Evolutionary conservation across 192 early-diverging fungal genomes (phyloP), one percentile per base, ranked within the genome.

Genomic region (Umbelopsis sp.): DNA sequence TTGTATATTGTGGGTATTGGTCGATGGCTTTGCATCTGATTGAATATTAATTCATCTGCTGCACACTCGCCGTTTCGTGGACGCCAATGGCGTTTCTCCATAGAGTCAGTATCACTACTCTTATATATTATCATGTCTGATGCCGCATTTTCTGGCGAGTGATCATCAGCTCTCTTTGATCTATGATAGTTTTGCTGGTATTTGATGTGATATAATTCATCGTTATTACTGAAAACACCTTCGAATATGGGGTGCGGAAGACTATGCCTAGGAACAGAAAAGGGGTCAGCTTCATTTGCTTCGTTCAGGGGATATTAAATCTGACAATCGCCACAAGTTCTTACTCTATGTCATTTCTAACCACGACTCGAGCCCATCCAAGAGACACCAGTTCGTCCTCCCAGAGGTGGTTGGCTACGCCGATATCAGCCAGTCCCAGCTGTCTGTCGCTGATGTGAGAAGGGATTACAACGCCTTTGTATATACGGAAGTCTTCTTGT

Each of bases 121-220:
- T n/a, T 62, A 26, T 62, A 62, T 62, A 62, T 62, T 0, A 62
- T 32, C 56, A 62, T 62, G 12, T 17, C 34, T 7, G 56, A 34
- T 31, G 31, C 9, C 17, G 31, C 56, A 6, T 62, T 31, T 62
- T 12, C 34, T 62, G 56, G 56, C 8, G 43, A 32, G 70, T 86
- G 79, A 72, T 93, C 91, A 9, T 77, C 84, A 0, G 77, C 69
- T 7, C 85, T 77, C 54, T 85, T 86, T 16, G 87, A 86, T 14
- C 74, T 73, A 45, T 79, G 80, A 71, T 89, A 91, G 10, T 84
- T 77, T n/a, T 73, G 51, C 1, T 73, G 76, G 25, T 86, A 82
- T 67, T 86, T 90, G 53, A 91, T 74, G 66, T 87, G 85, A 68
- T 84, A 85, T 10, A 86, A 83, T 54, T 87, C 86, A 1, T 77